Evolutionary conservation across 345 rosid genomes (phyloP), one percentile per base, ranked within the genome.

Genomic region (Hibiscus trionum): DNA sequence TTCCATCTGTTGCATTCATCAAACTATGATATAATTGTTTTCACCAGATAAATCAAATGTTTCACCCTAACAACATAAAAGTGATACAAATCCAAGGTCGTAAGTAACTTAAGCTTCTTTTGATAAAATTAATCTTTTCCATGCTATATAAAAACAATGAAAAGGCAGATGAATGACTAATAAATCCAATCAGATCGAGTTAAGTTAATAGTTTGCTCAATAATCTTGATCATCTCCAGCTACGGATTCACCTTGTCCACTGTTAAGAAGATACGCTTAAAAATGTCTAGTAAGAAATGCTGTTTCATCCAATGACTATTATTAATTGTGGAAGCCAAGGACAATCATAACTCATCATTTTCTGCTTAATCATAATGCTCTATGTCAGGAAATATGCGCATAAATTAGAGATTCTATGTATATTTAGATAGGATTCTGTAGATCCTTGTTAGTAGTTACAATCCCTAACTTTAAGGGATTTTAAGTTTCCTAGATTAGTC

Each of bases 1-100:
- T 94, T 74, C 98, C 97, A 77, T 94, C 98, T 91, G 79, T 78
- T 75, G 15, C 73, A 75, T 55, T 69, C 24, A 67, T 69, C 24
- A 67, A 79, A 27, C 47, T 10, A 44, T 44, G 47, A 57, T 35
- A 69, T 55, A 2, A n/a, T 7, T 24, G 7, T n/a, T 5, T 33
- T 44, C 19, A 7, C 21, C 70, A 46, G 29, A 46, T 26, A 66
- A 35, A 62, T 35, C 66, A 62, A 26, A 24, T 66, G 33, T 21
- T 3, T 12, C 11, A 21, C 35, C 6, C 60, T 19, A 52, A 52
- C 57, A 52, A 12, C 55, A 15, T 50, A 4, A 14, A 50, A 50
- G 19, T 50, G 17, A n/a, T 53, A 53, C 58, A 53, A 37, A 53
- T 42, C 47, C 10, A 42, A 42, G 7, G 7, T 57, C 7, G 26